Evolutionary conservation across 331 rosid species (phyloP).

Genomic region (Quercus phellos): DNA sequence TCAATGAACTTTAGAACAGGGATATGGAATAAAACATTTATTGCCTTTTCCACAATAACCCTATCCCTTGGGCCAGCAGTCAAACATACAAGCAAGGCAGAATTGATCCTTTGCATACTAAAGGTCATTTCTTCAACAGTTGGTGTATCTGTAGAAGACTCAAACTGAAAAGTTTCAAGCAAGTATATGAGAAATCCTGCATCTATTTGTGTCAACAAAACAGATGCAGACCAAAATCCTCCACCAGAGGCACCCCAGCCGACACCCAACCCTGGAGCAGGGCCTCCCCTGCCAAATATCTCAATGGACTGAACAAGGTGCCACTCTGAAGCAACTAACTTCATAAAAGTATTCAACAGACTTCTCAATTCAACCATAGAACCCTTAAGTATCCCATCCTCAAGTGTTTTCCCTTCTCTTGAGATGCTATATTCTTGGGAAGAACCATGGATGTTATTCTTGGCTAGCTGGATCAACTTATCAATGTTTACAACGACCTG

Average conservation of each 20-base stretch:
- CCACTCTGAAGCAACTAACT: constrained; percentile 60
- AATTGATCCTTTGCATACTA: constrained; percentile 40
- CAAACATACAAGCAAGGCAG: constrained; percentile 52
- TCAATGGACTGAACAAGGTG: constrained; percentile 52
- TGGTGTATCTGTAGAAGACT: constrained; percentile 16
- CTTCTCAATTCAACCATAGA: constrained; percentile 49
- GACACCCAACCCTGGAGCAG: constrained; percentile 84
- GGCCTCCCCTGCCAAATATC: constrained; percentile 91
- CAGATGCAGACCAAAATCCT: constrained; percentile 77
- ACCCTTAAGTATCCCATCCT: constrained; percentile 56
- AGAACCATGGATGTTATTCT: constrained; percentile 34
- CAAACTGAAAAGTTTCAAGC: constrained; percentile 40
- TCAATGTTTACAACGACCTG: constrained; percentile 43
- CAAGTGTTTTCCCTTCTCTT: constrained; percentile 62
- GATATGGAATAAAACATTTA: constrained; percentile 48
- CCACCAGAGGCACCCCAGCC: constrained; percentile 94
- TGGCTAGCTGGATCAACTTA: constrained; percentile 60
- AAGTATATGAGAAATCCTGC: constrained; percentile 50
- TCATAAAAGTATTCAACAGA: constrained; percentile 43
- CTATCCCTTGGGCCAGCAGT: constrained; percentile 72
- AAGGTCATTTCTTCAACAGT: constrained; percentile 42
- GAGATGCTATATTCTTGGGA: constrained; percentile 38
- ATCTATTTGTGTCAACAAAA: constrained; percentile 61
- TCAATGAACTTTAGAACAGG: constrained; percentile 61
- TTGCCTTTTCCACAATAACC: constrained; percentile 41